phyloP scores from a whole-genome alignment of 768 basidiomycete species.

The Boletus insuetus region DNA sequence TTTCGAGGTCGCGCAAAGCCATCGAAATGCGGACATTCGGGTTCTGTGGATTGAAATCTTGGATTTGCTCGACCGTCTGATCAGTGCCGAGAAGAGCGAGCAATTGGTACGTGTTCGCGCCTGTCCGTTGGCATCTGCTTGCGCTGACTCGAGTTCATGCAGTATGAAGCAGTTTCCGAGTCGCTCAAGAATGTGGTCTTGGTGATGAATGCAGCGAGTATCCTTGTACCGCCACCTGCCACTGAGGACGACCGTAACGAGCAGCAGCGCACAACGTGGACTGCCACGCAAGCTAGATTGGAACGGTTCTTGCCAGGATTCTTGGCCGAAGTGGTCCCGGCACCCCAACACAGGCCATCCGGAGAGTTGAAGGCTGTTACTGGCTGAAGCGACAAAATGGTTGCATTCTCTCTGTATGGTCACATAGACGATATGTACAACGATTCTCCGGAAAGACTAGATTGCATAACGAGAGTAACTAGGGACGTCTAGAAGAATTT shows the following conservation, averaged over 20 bases:
- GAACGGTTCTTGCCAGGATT: slow-evolving; percentile 93
- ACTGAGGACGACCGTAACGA: slow-evolving; percentile 50
- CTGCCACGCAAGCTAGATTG: slow-evolving; percentile 78
- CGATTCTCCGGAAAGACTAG: neutral
- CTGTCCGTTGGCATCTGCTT: neutral
- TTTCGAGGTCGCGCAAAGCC: slow-evolving; percentile 72
- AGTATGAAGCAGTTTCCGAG: slow-evolving; percentile 96
- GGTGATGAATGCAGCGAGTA: slow-evolving; percentile 89
- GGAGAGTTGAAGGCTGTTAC: slow-evolving; percentile 13
- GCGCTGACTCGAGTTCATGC: slow-evolving; percentile 4
- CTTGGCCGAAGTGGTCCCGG: slow-evolving; percentile 64
- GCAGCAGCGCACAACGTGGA: slow-evolving; percentile 74
- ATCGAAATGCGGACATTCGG: slow-evolving; percentile 58
- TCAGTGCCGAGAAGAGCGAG: slow-evolving; percentile 81
- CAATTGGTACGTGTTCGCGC: slow-evolving; percentile 57
- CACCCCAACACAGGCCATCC: slow-evolving; percentile 21
- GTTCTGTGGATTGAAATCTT: slow-evolving; percentile 87
- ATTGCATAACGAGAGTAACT: neutral
- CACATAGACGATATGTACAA: slow-evolving; percentile 3
- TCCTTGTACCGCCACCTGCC: slow-evolving; percentile 62
- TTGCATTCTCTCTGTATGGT: neutral
- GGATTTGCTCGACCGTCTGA: slow-evolving; percentile 84
- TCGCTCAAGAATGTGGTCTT: slow-evolving; percentile 95
- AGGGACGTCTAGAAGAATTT: slow-evolving; percentile 40
- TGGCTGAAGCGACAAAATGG: slow-evolving; percentile 7